phyloP scores from a whole-genome alignment of 1,284 basidiomycete genomes.

The Sporisorium scitamineum region DNA sequence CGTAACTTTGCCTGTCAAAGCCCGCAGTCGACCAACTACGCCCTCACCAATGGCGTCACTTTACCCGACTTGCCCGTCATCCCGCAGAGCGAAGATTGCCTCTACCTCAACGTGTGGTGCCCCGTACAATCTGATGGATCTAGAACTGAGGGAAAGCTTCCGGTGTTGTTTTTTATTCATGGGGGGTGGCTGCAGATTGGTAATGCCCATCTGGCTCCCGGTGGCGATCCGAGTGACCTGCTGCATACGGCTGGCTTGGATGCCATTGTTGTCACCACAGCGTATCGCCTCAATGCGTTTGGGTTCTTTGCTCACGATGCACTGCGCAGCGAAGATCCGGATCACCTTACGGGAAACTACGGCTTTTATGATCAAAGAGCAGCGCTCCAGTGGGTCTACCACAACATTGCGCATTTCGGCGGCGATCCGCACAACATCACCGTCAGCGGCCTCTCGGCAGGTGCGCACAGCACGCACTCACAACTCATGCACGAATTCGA shows the following conservation, averaged over 20 bases:
- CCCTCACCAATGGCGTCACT: conserved; percentile 26
- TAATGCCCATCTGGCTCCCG: conserved; percentile 20
- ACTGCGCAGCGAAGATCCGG: conserved; percentile 28
- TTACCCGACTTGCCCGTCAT: conserved; percentile 5
- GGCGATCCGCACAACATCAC: conserved; percentile 65
- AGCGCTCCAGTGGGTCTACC: conserved; percentile 57
- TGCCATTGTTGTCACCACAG: conserved; percentile 40
- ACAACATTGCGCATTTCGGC: conserved; percentile 62
- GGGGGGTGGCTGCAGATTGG: conserved; percentile 54
- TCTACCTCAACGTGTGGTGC: conserved; percentile 53
- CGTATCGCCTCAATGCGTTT: conserved; percentile 50
- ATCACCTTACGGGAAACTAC: conserved; percentile 43
- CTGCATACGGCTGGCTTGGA: conserved; percentile 28
- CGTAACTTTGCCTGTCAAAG: conserved; percentile 18
- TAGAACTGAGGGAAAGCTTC: conserved; percentile 9
- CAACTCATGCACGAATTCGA: conserved; percentile 67
- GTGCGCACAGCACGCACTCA: conserved; percentile 66
- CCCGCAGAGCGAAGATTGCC: conserved; percentile 44
- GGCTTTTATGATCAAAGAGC: conserved; percentile 56
- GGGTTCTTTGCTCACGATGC: conserved; percentile 50
- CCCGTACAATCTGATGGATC: conserved; percentile 18
- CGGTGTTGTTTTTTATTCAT: conserved; percentile 51
- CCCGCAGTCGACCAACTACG: conserved; percentile 40
- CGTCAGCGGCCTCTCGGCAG: conserved; percentile 66
- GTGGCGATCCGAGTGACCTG: conserved; percentile 36